These are phyloP conservation scores for Amaranthus palmeri DNA, from an alignment of 148 eudicot genomes.

Conservation along the genomic window DNA sequence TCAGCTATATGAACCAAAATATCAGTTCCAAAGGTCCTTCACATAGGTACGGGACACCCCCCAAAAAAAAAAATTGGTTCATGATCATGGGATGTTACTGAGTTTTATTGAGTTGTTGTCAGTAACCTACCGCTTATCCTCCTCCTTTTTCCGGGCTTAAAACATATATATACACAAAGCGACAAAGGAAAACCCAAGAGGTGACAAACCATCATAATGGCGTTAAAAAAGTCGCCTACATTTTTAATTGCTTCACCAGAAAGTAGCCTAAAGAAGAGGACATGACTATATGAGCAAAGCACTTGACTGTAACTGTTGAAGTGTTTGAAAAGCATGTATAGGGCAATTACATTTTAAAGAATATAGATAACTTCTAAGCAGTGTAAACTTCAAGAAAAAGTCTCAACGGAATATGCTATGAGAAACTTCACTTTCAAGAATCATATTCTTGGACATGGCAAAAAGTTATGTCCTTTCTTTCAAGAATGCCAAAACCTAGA, in stretches of 20 bases:
- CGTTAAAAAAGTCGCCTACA: background rate
- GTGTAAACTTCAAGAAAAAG: background rate
- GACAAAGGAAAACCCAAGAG: background rate
- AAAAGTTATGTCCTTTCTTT: background rate
- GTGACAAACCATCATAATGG: background rate
- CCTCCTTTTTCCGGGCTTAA: background rate
- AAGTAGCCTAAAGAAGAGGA: background rate
- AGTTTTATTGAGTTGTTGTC: too few relatives aligned
- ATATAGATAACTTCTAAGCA: background rate
- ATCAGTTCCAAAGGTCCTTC: too few relatives aligned
- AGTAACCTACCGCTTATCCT: background rate
- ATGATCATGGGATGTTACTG: too few relatives aligned
- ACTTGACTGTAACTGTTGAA: background rate
- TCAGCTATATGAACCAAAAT: too few relatives aligned
- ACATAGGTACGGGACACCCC: too few relatives aligned
- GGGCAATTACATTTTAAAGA: background rate
- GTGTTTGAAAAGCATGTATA: conserved; percentile 1
- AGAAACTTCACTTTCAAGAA: background rate
- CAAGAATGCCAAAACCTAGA: too few relatives aligned
- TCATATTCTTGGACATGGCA: background rate
- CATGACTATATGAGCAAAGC: background rate
- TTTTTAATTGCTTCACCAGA: background rate
- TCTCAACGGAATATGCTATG: background rate
- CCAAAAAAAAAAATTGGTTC: too few relatives aligned
- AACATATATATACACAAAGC: background rate